These are phyloP conservation scores for Psilocybe sp. DNA, from an alignment of 768 basidiomycete species.

Conservation along the genomic window DNA sequence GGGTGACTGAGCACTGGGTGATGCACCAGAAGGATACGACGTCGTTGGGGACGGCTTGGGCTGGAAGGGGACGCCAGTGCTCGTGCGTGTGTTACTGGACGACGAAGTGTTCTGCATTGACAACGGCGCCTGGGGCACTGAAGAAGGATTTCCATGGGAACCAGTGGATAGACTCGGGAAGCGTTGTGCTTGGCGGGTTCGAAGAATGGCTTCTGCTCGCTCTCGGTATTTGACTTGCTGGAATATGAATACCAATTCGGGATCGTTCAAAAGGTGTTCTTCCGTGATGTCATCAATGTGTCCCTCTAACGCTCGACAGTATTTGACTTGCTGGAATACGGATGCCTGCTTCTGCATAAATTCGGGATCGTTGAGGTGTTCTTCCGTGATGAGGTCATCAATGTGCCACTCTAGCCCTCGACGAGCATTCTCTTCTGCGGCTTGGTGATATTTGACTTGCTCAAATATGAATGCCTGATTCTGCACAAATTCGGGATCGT, in stretches of 20 bases:
- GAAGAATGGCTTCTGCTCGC: conserved; percentile 39
- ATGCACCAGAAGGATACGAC: conserved; percentile 20
- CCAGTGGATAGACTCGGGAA: conserved; percentile 33
- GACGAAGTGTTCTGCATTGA: too few species aligned
- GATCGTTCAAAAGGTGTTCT: too few species aligned
- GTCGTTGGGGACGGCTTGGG: conserved; percentile 29
- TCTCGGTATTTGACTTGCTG: conserved; percentile 15
- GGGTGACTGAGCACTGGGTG: conserved; percentile 15
- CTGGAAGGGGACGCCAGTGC: conserved; percentile 20
- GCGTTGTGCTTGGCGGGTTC: conserved; percentile 35
- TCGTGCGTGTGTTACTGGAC: conserved; percentile 15
- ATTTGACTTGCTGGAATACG: too few species aligned
- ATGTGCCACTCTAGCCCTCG: too few species aligned
- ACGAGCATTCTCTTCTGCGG: too few species aligned
- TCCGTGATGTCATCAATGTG: too few species aligned
- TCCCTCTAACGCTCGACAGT: neutral
- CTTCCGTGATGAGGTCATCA: too few species aligned
- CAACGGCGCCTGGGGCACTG: conserved; percentile 17
- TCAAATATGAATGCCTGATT: conserved; percentile 25
- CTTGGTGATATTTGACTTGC: conserved; percentile 31
- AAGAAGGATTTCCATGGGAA: neutral
- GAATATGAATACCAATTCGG: too few species aligned
- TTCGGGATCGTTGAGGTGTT: too few species aligned
- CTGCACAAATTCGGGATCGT: conserved; percentile 20
- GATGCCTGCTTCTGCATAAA: too few species aligned